Conservation (phyloP, 2,329 filamentous ascomycete species). For the Fusarium foetens region DNA sequence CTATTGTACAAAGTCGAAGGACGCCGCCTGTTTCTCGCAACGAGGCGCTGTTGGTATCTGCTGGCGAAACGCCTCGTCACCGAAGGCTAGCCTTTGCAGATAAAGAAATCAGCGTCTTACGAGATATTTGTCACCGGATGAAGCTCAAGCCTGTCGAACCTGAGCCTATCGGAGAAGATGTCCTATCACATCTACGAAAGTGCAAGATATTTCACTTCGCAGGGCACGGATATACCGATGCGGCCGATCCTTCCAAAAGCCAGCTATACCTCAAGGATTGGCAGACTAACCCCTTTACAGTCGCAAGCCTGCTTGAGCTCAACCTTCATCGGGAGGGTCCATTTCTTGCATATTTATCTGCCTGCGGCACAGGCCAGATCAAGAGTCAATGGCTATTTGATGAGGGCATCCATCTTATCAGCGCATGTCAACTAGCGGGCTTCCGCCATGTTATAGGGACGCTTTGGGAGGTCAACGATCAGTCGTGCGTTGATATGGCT, state of each 20-base stretch:
- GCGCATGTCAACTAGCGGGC: background rate
- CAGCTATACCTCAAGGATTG: background rate
- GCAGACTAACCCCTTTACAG: background rate
- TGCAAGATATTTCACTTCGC: background rate
- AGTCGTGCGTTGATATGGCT: background rate
- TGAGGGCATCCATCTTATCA: background rate
- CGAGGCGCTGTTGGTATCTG: background rate
- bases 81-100: background rate
- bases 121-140: background rate
- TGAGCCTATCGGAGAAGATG: rapidly evolving
- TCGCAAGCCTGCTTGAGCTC: background rate
- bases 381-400: background rate
- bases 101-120: background rate
- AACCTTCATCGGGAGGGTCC: background rate
- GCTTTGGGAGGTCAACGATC: background rate
- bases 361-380: background rate
- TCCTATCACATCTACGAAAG: background rate
- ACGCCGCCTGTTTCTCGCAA: rapidly evolving
- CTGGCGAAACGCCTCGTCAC: background rate
- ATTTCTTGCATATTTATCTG: background rate
- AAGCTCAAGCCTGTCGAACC: rapidly evolving
- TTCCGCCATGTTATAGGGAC: background rate
- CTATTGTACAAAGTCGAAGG: background rate
- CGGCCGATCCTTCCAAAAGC: background rate
- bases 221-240: background rate